Base-by-base conservation (phyloP, 164 flowering plant species). In the Aristolochia fimbriata region DNA sequence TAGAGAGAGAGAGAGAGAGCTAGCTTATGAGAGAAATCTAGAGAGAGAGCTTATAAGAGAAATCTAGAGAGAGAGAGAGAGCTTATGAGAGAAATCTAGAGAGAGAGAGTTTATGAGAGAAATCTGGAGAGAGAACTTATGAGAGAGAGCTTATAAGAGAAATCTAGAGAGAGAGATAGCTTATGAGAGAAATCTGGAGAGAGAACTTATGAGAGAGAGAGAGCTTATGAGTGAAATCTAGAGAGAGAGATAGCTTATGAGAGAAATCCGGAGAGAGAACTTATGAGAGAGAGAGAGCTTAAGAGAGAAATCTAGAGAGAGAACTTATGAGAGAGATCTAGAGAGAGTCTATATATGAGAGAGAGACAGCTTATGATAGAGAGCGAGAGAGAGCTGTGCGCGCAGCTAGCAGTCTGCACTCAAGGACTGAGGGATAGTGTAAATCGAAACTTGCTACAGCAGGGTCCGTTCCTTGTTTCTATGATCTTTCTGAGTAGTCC, bases 141-240 rank as follows among this genome's bases (percentile, higher is more conserved):
- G 55, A 52, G 55, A 52, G 55, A 52, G 55, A 52, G 9, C 9
- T n/a, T n/a, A n/a, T n/a, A n/a, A n/a, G n/a, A n/a, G n/a, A n/a
- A n/a, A n/a, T n/a, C n/a, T n/a, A n/a, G 55, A 53, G 56, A 53
- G 25, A 15, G 24, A 19, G 56, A 48, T 2, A 27, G 30, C 30
- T n/a, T n/a, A n/a, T n/a, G n/a, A 27, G 30, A 27, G 30, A 27
- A 5, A 27, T 2, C 30, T 27, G 5, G 30, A 27, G 30, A 27
- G 30, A 27, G 30, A 27, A 5, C 2, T n/a, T n/a, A n/a, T n/a
- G 30, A 27, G 30, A 27, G 30, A 27, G 30, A 27, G 30, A 27
- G 30, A 27, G 30, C 30, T 27, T n/a, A n/a, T n/a, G 30, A 27
- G 30, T 2, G 30, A 2, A n/a, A n/a, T n/a, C n/a, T n/a, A n/a